A percentile compares a stretch with the other conserved stretches of the same genome.
These are phyloP conservation scores for Meyerozyma athensensis DNA, from an alignment of 1,139 yeast genomes.

Conservation along the genomic window DNA sequence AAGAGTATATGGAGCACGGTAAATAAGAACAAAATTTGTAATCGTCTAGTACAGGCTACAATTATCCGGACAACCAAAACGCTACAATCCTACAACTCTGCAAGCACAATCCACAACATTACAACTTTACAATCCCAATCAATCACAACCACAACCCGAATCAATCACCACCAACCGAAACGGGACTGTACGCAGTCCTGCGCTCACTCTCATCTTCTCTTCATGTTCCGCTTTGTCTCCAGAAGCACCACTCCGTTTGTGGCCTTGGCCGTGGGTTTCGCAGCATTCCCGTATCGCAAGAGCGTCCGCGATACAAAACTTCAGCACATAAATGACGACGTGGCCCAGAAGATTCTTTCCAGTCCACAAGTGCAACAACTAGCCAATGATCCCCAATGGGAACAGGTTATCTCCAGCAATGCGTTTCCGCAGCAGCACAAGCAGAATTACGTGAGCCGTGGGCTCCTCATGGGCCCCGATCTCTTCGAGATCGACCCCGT, in stretches of 20 bases:
- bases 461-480: conserved; percentile 57
- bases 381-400: conserved; percentile 21
- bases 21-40: too few relatives aligned
- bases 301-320: conserved; percentile 18
- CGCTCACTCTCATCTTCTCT: too few relatives aligned
- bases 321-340: conserved; percentile 27
- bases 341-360: conserved; percentile 27
- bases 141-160: not conserved
- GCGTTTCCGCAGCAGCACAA: conserved; percentile 60
- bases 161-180: too few relatives aligned
- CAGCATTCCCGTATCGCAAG: conserved; percentile 40
- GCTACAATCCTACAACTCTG: too few relatives aligned
- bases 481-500: conserved; percentile 67
- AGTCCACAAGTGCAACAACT: conserved; percentile 30
- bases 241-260: conserved; percentile 28
- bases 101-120: too few relatives aligned
- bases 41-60: too few relatives aligned
- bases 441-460: conserved; percentile 60
- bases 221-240: conserved; percentile 2
- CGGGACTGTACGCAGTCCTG: too few relatives aligned
- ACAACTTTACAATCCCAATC: too few relatives aligned
- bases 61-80: too few relatives aligned
- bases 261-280: conserved; percentile 46
- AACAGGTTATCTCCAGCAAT: conserved; percentile 30
- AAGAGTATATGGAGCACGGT: not conserved